Base-by-base conservation (phyloP, 768 basidiomycete genomes). In the Mycena alexandri region DNA sequence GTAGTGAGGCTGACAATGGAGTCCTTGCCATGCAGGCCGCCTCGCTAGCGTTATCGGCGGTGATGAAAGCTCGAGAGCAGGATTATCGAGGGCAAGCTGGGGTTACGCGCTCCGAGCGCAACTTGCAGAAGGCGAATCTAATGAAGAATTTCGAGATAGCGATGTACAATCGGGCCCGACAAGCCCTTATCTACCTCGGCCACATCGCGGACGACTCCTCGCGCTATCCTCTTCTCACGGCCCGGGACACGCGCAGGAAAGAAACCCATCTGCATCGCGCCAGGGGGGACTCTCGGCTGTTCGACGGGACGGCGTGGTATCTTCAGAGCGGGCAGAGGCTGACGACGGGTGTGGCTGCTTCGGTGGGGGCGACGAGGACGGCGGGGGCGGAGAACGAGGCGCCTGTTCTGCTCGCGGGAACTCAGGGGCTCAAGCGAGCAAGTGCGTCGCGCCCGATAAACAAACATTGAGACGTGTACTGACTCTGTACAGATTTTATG, bases 271-370 rank as follows among this genome's bases (percentile, higher is more conserved):
- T 66, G 14, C 65, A 66, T n/a, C 65, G 65, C 24, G 65, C 58
- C 8, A 66, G n/a, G 22, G 65, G 65, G 12, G 65, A 66, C 33
- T 66, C 65, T 14, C 50, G 65, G 14, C 14, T 66, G 19, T 66
- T 66, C 36, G 58, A 66, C n/a, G 65, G 65, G 9, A 66, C 65
- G 7, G 65, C 65, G 2, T 66, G 65, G 65, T 55, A 66, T 22
- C n/a, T 66, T 12, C 65, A 66, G 24, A 66, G 50, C 33, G 57
- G 2, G n/a, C n/a, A n/a, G n/a, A n/a, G n/a, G n/a, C n/a, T 21
- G 13, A 54, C 51, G 19, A 33, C 41, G 34, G 13, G 42, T 21
- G 42, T 22, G 25, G 17, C n/a, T n/a, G n/a, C n/a, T n/a, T n/a
- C n/a, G 34, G 51, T 41, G 38, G 41, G 21, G 12, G 52, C 33